Evolutionary conservation across 345 rosid species (phyloP), one percentile per base, ranked within the genome.

Genomic region (Eutrema yunnanense): DNA sequence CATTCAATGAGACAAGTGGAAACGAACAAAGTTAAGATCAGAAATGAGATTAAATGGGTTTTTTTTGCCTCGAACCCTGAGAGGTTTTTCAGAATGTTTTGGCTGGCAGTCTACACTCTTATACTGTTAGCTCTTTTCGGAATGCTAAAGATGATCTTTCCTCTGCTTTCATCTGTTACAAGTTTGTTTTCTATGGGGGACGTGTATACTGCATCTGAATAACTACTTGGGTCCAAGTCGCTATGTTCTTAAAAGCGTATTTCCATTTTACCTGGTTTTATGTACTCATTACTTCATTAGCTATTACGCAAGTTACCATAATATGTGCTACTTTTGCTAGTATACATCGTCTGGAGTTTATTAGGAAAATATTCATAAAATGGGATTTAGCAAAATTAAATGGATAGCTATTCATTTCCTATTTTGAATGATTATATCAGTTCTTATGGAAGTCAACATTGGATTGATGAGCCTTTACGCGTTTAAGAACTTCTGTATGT

Each of bases 1-100:
- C 47, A 58, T 73, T 41, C 73, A 51, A 73, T 53, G 50, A 41
- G 62, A 8, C 40, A 38, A 38, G 61, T 53, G 49, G 71, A 33
- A 38, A 67, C 8, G 40, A 65, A 27, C 30, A 26, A 66, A 22
- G 37, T 37, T 52, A 14, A 46, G 29, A 44, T 47, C 42, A 63
- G 41, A 10, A 22, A 5, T 50, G 43, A 22, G 6, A 50, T 36
- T 37, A 49, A 52, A 52, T 66, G 59, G 47, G 37, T 66, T 27
- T 43, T 63, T 65, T 48, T 19, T 32, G 40, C 47, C 16, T 59
- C 32, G 3, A 40, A 40, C 3, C 12, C 49, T 60, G 34, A 22
- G 6, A 16, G n/a, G 5, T 12, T 38, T 47, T 52, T 38, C 34
- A 22, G 16, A 66, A 11, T 50, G 26, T 36, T 66, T 19, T 66